Evolutionary conservation across 139 green algal species (phyloP), one percentile per base, ranked within the genome.

Genomic region (Chara braunii): DNA sequence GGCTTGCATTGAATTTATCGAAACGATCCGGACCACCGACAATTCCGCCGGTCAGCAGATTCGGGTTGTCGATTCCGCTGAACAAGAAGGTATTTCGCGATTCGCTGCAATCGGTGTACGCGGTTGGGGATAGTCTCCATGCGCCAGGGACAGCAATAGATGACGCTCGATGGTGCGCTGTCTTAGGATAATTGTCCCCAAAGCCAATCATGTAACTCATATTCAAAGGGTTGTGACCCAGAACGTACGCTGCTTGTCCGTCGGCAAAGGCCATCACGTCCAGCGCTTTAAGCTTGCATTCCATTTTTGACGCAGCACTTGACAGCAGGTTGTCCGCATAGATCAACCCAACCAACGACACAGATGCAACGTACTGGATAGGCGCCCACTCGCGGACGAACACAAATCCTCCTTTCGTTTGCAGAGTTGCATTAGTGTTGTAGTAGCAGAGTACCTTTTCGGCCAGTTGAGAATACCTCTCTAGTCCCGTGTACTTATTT

Each of bases 151-250:
- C n/a, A 22, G 63, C 52, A 4, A 72, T 23, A 24, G 65, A 74
- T n/a, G 65, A 24, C 6, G 37, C 65, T 8, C 56, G 56, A 45
- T 74, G 65, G 57, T 74, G 65, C 29, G 32, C n/a, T 1, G 12
- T 24, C 40, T 30, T 26, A 14, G 65, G 65, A 43, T 60, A 70
- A 58, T 48, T 74, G 32, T 11, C 2, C 31, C 65, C 65, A 26
- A 50, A 74, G 11, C 65, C 65, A 34, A 72, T 58, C 55, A 74
- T 74, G 65, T 71, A 74, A 33, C 44, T 68, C 54, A 51, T 48
- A 11, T 29, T 29, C 22, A 26, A 30, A 22, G 51, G 33, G 63
- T 72, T 72, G 35, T 22, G 37, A 53, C 63, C 63, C 9, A 68
- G 52, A 9, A 72, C 30, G 36, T 72, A 72, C 18, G 18, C 40